Base-by-base conservation (phyloP, 805 yeast genomes). In the Alloascoidea hylecoeti region DNA sequence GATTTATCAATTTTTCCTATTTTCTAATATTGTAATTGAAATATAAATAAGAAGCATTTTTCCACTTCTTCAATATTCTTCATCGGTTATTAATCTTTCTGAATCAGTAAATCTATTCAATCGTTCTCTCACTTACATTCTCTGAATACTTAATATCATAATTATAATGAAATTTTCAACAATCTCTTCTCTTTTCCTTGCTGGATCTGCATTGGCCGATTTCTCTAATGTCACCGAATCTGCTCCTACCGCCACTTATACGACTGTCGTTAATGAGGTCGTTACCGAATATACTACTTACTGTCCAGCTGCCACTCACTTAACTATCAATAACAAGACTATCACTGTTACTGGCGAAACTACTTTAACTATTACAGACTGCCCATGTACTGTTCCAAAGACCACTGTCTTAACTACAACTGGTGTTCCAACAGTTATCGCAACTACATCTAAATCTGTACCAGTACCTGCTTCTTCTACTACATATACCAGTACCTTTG, bases 281-380 rank as follows among this genome's bases (percentile, higher is more conserved):
- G 78, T 74, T 51, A 71, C 78, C 51, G 75, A 63, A 53, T 69
- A 60, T 66, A 69, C 76, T 60, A 77, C 84, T 46, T 76, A 73
- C 75, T 77, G 84, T 53, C 83, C 84, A 59, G 61, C 52, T 41
- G 56, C 82, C 37, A 77, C 83, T 45, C 55, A 62, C 37, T 49
- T 75, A 37, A 63, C 60, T 46, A 63, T 70, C 51, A 73, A 73
- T 68, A 67, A 65, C 64, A 57, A 56, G 56, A 74, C 81, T 51
- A 63, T 68, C 68, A 71, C 77, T 44, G 78, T 72, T 52, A 69
- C 78, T 43, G 72, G 57, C 46, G 70, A 80, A 39, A 73, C 81
- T 53, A 75, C 83, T 47, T 57, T 75, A 52, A 75, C 81, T 56
- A 67, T 75, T 67, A 74, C 82, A 49, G 75, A 77, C 62, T 67